phyloP scores from a whole-genome alignment of 768 basidiomycete species.

The Suillus cothurnatus region DNA sequence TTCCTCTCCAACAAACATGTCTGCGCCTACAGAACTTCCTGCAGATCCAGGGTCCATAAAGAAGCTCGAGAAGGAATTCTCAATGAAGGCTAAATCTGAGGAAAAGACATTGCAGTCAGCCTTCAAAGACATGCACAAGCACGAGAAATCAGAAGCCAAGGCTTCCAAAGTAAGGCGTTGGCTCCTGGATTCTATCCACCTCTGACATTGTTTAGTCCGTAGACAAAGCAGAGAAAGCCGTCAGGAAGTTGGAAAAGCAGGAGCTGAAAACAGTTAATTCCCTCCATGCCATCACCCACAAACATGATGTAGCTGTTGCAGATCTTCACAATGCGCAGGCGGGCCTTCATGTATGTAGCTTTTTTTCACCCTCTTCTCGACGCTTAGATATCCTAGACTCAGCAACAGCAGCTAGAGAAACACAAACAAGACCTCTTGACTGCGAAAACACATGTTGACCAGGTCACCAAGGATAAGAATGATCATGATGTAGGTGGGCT shows the following conservation, averaged over 20 bases:
- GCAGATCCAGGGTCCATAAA: slow-evolving; percentile 33
- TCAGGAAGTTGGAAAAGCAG: slow-evolving; percentile 49
- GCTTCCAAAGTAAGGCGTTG: slow-evolving; percentile 47
- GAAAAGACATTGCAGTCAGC: slow-evolving; percentile 51
- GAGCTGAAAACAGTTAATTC: slow-evolving; percentile 54
- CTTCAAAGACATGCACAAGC: slow-evolving; percentile 52
- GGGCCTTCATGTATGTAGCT: slow-evolving; percentile 42
- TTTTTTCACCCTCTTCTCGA: neutral
- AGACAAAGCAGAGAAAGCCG: slow-evolving; percentile 48
- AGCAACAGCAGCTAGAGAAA: slow-evolving; percentile 24
- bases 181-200: neutral
- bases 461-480: slow-evolving; percentile 22
- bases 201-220: slow-evolving; percentile 33
- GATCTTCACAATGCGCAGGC: slow-evolving; percentile 44
- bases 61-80: slow-evolving; percentile 46
- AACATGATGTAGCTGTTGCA: slow-evolving; percentile 51
- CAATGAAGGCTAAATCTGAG: slow-evolving; percentile 55
- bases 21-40: slow-evolving; percentile 16
- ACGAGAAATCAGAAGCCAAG: slow-evolving; percentile 56
- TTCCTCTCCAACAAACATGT: slow-evolving; percentile 25
- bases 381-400: slow-evolving; percentile 19
- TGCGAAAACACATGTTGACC: slow-evolving; percentile 23
- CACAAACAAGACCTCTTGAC: slow-evolving; percentile 17
- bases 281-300: slow-evolving; percentile 53
- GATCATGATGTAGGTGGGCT: slow-evolving; percentile 23